These are phyloP conservation scores for Nematocida displodere DNA, from an alignment of 371 early-diverging fungal species.

Conservation along the genomic window DNA sequence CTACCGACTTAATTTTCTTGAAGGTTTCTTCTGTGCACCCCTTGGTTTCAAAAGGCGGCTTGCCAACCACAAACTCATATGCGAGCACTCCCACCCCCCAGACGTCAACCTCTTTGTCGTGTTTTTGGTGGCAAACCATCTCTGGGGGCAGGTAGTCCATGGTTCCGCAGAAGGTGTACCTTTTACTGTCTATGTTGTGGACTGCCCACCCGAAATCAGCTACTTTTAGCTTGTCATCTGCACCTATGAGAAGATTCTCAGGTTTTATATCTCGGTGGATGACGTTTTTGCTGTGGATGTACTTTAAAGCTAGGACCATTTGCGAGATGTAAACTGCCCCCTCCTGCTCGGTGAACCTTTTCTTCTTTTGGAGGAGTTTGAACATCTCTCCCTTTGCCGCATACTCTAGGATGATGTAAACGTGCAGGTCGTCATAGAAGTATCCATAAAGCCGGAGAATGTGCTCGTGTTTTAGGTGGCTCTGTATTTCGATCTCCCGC, in stretches of 20 bases:
- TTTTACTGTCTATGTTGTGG: constrained; percentile 74
- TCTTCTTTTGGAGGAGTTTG: constrained; percentile 69
- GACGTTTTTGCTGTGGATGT: constrained; percentile 82
- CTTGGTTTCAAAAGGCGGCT: constrained; percentile 83
- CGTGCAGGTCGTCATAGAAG: constrained; percentile 81
- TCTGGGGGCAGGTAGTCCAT: constrained; percentile 80
- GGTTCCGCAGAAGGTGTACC: constrained; percentile 84
- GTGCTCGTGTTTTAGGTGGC: constrained; percentile 79
- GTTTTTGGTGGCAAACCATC: constrained; percentile 79
- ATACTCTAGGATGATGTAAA: constrained; percentile 88
- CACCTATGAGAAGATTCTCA: constrained; percentile 83
- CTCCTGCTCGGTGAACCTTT: constrained; percentile 71
- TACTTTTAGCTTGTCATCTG: constrained; percentile 78
- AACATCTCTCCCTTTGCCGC: constrained; percentile 86
- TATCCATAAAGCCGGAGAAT: constrained; percentile 87
- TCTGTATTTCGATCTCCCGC: constrained; percentile 92
- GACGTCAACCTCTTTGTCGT: constrained; percentile 79
- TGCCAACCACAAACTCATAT: constrained; percentile 87
- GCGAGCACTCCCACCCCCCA: constrained; percentile 94
- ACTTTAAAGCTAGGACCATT: constrained; percentile 75
- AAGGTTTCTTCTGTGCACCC: constrained; percentile 71
- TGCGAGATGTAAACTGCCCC: constrained; percentile 79
- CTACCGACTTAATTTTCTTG: constrained; percentile 73
- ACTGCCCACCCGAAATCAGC: constrained; percentile 99
- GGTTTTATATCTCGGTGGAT: constrained; percentile 92